Conservation (phyloP, 2,329 filamentous ascomycete species). For the Clonostachys rhizophaga region DNA sequence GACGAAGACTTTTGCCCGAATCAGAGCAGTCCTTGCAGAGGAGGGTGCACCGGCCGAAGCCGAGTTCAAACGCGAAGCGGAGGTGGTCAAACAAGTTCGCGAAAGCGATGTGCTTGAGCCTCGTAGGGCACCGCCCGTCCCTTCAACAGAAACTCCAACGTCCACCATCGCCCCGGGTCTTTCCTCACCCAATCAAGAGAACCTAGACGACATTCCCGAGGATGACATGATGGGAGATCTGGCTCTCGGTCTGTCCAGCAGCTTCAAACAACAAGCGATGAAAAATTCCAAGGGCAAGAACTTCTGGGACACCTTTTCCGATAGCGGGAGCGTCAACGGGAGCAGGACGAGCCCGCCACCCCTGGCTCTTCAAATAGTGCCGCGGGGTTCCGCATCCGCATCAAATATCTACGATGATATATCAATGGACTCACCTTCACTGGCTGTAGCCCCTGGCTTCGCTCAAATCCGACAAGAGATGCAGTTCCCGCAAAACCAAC, state of each 20-base stretch:
- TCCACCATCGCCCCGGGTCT: slow-evolving; percentile 51
- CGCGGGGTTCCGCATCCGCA: slow-evolving; percentile 53
- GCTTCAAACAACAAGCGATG: slow-evolving; percentile 71
- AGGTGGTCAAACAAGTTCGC: slow-evolving; percentile 91
- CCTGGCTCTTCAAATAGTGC: slow-evolving; percentile 34
- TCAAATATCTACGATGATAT: slow-evolving; percentile 59
- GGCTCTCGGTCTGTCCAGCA: slow-evolving; percentile 46
- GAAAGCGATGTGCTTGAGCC: slow-evolving; percentile 69
- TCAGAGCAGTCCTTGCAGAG: slow-evolving; percentile 83
- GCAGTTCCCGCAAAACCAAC: slow-evolving; percentile 7
- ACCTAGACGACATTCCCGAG: slow-evolving; percentile 65
- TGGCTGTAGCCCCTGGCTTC: slow-evolving; percentile 26
- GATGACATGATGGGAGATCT: slow-evolving; percentile 62
- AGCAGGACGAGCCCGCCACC: slow-evolving; percentile 60
- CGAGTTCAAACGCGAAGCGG: slow-evolving; percentile 85
- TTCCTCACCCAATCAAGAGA: slow-evolving; percentile 65
- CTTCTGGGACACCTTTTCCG: slow-evolving; percentile 74
- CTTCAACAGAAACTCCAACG: slow-evolving; percentile 14
- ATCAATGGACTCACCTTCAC: slow-evolving; percentile 64
- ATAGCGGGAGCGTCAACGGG: slow-evolving; percentile 50
- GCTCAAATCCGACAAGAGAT: slow-evolving; percentile 9
- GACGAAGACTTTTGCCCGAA: slow-evolving; percentile 91
- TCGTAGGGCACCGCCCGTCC: slow-evolving; percentile 16
- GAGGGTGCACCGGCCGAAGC: slow-evolving; percentile 84
- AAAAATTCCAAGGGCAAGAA: slow-evolving; percentile 67